Evolutionary conservation across 2,329 filamentous ascomycete species (phyloP).

Genomic region (Exophiala lecanii-corni): DNA sequence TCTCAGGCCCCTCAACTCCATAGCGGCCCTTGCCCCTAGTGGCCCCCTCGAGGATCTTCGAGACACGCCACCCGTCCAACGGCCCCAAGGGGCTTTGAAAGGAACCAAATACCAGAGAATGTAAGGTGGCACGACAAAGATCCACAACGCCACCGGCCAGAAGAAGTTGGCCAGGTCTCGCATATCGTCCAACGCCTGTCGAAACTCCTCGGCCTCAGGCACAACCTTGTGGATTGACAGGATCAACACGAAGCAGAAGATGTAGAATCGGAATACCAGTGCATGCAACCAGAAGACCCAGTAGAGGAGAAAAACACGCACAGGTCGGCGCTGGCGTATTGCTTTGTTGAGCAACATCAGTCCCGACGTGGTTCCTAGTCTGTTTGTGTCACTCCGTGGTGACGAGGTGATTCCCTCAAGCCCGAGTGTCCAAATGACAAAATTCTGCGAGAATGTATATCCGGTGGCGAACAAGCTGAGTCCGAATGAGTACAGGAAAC

Average conservation of each 20-base stretch:
- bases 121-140: neutral
- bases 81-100: neutral
- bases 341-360: neutral
- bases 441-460: neutral
- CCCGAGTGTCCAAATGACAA: constrained; percentile 1
- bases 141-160: neutral
- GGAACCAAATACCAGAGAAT: neutral
- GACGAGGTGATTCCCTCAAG: neutral
- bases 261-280: neutral
- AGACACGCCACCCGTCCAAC: neutral
- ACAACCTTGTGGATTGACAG: neutral
- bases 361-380: neutral
- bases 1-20: neutral
- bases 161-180: neutral
- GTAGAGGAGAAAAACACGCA: neutral
- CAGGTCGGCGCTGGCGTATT: neutral
- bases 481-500: neutral
- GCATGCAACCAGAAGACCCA: neutral
- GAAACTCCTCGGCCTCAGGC: neutral
- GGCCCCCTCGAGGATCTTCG: constrained; percentile 1
- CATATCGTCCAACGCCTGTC: neutral
- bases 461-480: neutral
- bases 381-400: neutral
- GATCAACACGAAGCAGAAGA: neutral
- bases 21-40: neutral